A percentile compares a stretch with the other conserved stretches of the same genome.
phyloP scores from a whole-genome alignment of 306 rosid species.

The Cajanus cajan region DNA sequence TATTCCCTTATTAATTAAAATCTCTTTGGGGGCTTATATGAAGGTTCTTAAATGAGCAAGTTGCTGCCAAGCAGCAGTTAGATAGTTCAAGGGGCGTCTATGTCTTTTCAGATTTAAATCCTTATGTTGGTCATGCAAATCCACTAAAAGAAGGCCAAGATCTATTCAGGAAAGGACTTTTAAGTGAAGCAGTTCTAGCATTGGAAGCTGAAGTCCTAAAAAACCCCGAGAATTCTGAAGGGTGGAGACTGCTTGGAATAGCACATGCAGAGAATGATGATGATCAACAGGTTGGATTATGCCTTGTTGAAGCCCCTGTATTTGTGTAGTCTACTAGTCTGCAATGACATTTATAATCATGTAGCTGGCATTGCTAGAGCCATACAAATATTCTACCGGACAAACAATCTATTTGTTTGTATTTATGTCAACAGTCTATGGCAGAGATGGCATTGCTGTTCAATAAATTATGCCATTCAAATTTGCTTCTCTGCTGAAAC shows the following conservation, averaged over 20 bases:
- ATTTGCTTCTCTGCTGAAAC: slow-evolving; percentile 1
- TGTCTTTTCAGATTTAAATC: slow-evolving; percentile 96
- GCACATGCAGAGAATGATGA: slow-evolving; percentile 99
- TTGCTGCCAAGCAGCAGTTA: slow-evolving; percentile 54
- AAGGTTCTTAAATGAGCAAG: slow-evolving; percentile 85
- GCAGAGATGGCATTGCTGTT: neutral
- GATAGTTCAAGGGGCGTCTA: slow-evolving; percentile 84
- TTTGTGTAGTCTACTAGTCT: slow-evolving; percentile 2
- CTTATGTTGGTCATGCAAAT: slow-evolving; percentile 91
- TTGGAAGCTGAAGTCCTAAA: slow-evolving; percentile 98
- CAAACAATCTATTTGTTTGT: neutral
- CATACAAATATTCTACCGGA: slow-evolving; percentile 6
- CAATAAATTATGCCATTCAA: neutral
- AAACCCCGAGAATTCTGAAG: slow-evolving; percentile 94
- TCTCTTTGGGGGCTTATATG: slow-evolving; percentile 31
- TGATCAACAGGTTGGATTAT: slow-evolving; percentile 94
- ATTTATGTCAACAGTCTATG: neutral
- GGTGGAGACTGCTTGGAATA: slow-evolving; percentile 98
- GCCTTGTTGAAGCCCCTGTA: slow-evolving; percentile 14
- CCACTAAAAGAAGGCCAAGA: slow-evolving; percentile 99
- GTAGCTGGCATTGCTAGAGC: neutral
- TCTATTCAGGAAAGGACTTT: slow-evolving; percentile 89
- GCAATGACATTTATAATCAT: neutral
- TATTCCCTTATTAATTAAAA: slow-evolving; percentile 26
- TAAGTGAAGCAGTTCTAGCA: slow-evolving; percentile 99